Evolutionary conservation across 192 early-diverging fungal genomes (phyloP), one percentile per base, ranked within the genome.

Genomic region (Coemansia sp.): DNA sequence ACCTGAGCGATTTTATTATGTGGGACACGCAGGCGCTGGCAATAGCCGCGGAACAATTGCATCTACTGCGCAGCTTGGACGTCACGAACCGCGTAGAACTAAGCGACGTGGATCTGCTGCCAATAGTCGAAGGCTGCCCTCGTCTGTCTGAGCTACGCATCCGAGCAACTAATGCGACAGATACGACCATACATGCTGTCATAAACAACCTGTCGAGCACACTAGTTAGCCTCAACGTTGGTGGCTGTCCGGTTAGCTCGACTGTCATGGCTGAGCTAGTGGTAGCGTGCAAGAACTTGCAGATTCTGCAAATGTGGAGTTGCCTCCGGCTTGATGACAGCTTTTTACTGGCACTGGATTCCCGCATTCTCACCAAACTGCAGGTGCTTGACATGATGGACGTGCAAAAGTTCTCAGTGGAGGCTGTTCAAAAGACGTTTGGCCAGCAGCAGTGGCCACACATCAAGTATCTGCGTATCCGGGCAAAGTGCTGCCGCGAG

Each of bases 1-100:
- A 77, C 22, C 68, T 82, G 21, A 77, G 79, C 74, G 74, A 82
- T 44, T 82, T 82, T 71, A 82, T 82, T 31, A 82, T 82, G 79
- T 82, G 79, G 79, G 79, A 82, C 42, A 62, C 79, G 42, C 73
- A 82, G 61, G 74, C 79, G 11, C 51, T 82, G 23, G 74, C 70
- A 37, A 28, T 73, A 7, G 74, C 65, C 47, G 59, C 79, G 10
- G 79, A 77, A 49, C 70, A 77, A 44, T 59, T 82, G 38, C 70
- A 54, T 12, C 57, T 65, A 57, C 62, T 82, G 44, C 60, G 48
- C 36, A 71, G 64, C 52, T 67, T 82, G 42, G 79, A 82, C 50
- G 79, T 82, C 51, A 76, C 79, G 1, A 77, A 77, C 44, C 74
- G 79, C 12, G 79, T 82, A 5, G 79, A 82, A 65, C 74, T 82